phyloP scores from a whole-genome alignment of 202 grass and related monocot species.

The Digitaria exilis region DNA sequence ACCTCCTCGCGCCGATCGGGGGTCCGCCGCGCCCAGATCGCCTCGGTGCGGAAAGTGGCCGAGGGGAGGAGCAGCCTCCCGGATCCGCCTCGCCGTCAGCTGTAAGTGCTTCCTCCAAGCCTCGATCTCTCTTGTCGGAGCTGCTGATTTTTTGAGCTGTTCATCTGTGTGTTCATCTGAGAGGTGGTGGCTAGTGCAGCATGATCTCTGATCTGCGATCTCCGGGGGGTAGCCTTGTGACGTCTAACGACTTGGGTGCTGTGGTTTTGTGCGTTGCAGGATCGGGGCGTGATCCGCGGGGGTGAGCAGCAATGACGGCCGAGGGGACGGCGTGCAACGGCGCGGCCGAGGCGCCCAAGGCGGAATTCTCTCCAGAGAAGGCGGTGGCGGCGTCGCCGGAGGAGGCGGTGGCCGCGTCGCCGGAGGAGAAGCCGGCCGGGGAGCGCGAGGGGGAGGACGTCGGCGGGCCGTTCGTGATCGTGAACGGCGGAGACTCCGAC shows the following conservation, averaged over 20 bases:
- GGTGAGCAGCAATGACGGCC: constrained; percentile 60
- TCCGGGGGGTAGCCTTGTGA: not conserved
- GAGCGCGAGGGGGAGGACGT: constrained; percentile 55
- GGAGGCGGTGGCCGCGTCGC: constrained; percentile 9
- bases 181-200: not conserved
- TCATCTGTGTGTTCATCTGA: not conserved
- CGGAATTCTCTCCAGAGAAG: constrained; percentile 55
- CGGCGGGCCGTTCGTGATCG: constrained; percentile 58
- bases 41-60: constrained; percentile 16
- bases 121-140: not conserved
- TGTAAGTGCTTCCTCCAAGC: constrained; percentile 9
- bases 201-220: constrained; percentile 45
- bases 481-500: constrained; percentile 72
- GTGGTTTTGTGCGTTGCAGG: constrained; percentile 31
- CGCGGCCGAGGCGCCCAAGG: constrained; percentile 45
- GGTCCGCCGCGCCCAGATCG: constrained; percentile 27
- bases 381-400: not conserved
- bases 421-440: constrained; percentile 38
- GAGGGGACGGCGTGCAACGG: constrained; percentile 54
- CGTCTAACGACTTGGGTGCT: not conserved
- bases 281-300: constrained; percentile 51
- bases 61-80: constrained; percentile 17
- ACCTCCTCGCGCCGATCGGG: constrained; percentile 29
- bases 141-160: not conserved
- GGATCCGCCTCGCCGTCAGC: constrained; percentile 44